These are phyloP conservation scores for Oryza officinalis DNA, from an alignment of 176 grass and related monocot genomes.

Conservation along the genomic window DNA sequence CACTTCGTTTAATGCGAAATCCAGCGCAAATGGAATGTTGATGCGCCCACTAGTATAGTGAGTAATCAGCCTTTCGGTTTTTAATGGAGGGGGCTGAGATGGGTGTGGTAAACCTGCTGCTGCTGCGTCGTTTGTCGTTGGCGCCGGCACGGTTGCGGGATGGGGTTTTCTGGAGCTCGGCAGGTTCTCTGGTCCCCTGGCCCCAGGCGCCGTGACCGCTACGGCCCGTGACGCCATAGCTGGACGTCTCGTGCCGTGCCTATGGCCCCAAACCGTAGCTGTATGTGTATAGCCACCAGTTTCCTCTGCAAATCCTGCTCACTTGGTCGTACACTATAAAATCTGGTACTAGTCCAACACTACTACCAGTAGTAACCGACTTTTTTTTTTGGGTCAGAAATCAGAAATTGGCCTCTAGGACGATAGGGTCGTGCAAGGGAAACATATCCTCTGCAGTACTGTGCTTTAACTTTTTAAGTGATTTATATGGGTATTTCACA, in stretches of 20 bases:
- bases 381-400: neutral
- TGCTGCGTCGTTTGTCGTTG: constrained; percentile 9
- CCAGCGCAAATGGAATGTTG: constrained; percentile 25
- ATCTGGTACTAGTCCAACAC: neutral
- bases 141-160: constrained; percentile 22
- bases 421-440: no score
- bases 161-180: neutral
- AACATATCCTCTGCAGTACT: no score
- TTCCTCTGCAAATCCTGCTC: neutral
- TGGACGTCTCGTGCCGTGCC: neutral
- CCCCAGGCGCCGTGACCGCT: constrained; percentile 18
- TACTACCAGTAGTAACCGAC: neutral
- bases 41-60: neutral
- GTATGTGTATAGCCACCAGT: neutral
- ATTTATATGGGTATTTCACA: no score
- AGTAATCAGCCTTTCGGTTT: neutral
- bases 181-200: constrained; percentile 29
- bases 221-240: constrained; percentile 38
- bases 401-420: no score
- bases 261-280: neutral
- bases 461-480: no score
- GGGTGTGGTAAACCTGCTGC: neutral
- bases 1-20: neutral
- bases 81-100: neutral
- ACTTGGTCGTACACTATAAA: neutral